Evolutionary conservation across 495 filamentous ascomycete species (phyloP).

Genomic region (Penicillium coprophilum): DNA sequence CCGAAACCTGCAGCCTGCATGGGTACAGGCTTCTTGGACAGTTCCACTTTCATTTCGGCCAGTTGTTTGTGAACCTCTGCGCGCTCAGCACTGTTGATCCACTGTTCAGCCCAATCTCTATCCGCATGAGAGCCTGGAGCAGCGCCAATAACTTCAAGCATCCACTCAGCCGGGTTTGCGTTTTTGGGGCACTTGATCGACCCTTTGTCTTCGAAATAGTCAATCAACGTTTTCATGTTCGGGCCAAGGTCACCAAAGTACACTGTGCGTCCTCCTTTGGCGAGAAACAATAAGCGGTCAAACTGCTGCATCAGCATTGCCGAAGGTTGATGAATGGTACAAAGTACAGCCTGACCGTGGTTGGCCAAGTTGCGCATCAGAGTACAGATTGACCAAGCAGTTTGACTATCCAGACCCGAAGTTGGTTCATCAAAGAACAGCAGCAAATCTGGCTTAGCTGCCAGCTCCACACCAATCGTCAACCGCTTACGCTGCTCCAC

Average conservation of each 20-base stretch:
- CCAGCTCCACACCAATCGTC: slow-evolving; percentile 86
- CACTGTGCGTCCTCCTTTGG: slow-evolving; percentile 72
- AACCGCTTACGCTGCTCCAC: slow-evolving; percentile 87
- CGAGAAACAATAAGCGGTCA: slow-evolving; percentile 81
- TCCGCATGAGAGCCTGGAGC: slow-evolving; percentile 73
- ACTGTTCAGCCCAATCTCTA: slow-evolving; percentile 76
- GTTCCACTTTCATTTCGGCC: slow-evolving; percentile 57
- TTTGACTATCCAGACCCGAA: slow-evolving; percentile 80
- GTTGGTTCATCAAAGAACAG: slow-evolving; percentile 91
- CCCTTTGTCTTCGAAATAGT: slow-evolving; percentile 78
- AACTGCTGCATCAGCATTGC: slow-evolving; percentile 90
- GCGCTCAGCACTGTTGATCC: slow-evolving; percentile 72
- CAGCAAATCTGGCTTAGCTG: slow-evolving; percentile 77
- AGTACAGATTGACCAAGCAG: slow-evolving; percentile 78
- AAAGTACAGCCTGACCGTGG: slow-evolving; percentile 82
- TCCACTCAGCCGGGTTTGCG: slow-evolving; percentile 88
- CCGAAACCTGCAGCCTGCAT: slow-evolving; percentile 36
- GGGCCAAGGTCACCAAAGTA: slow-evolving; percentile 84
- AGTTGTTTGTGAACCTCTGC: slow-evolving; percentile 62
- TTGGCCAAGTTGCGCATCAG: slow-evolving; percentile 80
- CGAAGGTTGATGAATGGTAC: slow-evolving; percentile 92
- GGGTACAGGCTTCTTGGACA: slow-evolving; percentile 45
- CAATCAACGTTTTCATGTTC: slow-evolving; percentile 65
- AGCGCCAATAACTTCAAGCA: slow-evolving; percentile 87
- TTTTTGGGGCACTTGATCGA: slow-evolving; percentile 65